A percentile compares a stretch with the other conserved stretches of the same genome.
These are phyloP conservation scores for Aspergillus sp. DNA, from an alignment of 2,329 filamentous ascomycete species.

Conservation along the genomic window DNA sequence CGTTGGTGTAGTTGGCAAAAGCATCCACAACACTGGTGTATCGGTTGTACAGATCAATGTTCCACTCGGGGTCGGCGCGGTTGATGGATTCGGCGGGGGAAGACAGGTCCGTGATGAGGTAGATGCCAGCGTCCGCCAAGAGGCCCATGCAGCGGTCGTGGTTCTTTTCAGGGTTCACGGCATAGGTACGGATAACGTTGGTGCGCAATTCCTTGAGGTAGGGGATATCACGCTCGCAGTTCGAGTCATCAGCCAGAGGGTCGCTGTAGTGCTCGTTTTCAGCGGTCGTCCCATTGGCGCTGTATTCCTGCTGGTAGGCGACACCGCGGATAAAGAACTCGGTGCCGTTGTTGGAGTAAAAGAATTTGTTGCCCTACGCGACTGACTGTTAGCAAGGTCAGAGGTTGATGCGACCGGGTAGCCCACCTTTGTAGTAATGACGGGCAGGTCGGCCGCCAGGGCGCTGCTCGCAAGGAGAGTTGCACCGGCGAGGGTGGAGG, in stretches of 20 bases:
- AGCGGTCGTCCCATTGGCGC: slow-evolving; percentile 52
- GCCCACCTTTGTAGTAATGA: slow-evolving; percentile 67
- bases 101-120: slow-evolving; percentile 88
- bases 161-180: slow-evolving; percentile 77
- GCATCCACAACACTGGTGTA: slow-evolving; percentile 85
- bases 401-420: slow-evolving; percentile 1
- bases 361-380: slow-evolving; percentile 77
- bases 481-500: slow-evolving; percentile 54
- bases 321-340: slow-evolving; percentile 90
- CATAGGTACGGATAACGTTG: slow-evolving; percentile 95
- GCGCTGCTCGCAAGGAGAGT: slow-evolving; percentile 54
- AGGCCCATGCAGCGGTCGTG: slow-evolving; percentile 85
- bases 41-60: slow-evolving; percentile 73
- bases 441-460: slow-evolving; percentile 56
- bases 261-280: slow-evolving; percentile 68
- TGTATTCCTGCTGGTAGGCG: slow-evolving; percentile 75
- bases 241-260: slow-evolving; percentile 72
- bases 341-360: slow-evolving; percentile 79
- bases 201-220: slow-evolving; percentile 77
- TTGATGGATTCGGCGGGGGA: slow-evolving; percentile 84
- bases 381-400: slow-evolving; percentile 2
- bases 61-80: slow-evolving; percentile 78
- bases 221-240: slow-evolving; percentile 85
- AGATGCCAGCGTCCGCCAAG: slow-evolving; percentile 85
- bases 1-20: slow-evolving; percentile 82